phyloP scores from a whole-genome alignment of 2,329 filamentous ascomycete species.

The Cladosporium halotolerans region DNA sequence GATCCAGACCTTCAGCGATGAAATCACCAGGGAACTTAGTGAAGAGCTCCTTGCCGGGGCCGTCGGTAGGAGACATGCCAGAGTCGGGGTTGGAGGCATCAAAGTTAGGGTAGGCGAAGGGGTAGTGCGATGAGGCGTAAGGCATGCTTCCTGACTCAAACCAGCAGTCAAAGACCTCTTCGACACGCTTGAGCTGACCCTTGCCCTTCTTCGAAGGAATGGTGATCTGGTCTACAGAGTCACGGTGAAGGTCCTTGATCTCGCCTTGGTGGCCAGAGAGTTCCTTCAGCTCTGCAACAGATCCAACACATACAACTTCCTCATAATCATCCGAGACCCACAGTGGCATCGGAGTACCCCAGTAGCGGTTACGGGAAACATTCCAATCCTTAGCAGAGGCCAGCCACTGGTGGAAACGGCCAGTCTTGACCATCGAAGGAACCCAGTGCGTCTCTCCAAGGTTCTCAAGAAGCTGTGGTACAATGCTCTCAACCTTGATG shows the following conservation, averaged over 20 bases:
- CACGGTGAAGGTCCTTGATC: slow-evolving; percentile 78
- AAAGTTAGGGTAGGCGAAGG: slow-evolving; percentile 74
- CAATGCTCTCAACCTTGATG: slow-evolving; percentile 74
- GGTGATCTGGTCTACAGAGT: slow-evolving; percentile 89
- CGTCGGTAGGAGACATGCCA: slow-evolving; percentile 22
- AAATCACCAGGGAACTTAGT: slow-evolving; percentile 85
- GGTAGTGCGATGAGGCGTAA: slow-evolving; percentile 84
- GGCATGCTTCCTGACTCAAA: slow-evolving; percentile 96
- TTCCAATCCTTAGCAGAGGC: slow-evolving; percentile 91
- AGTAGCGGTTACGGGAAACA: slow-evolving; percentile 87
- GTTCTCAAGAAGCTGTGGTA: slow-evolving; percentile 84
- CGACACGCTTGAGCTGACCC: slow-evolving; percentile 69
- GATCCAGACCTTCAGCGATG: slow-evolving; percentile 87
- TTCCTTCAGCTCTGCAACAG: slow-evolving; percentile 73
- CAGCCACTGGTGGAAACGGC: slow-evolving; percentile 88
- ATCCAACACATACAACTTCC: slow-evolving; percentile 80
- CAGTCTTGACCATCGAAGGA: slow-evolving; percentile 82
- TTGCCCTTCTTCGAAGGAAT: slow-evolving; percentile 88
- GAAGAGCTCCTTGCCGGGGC: slow-evolving; percentile 54
- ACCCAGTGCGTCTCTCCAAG: slow-evolving; percentile 91
- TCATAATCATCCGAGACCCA: slow-evolving; percentile 89
- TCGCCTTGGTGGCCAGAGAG: slow-evolving; percentile 82
- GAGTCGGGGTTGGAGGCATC: slow-evolving; percentile 25
- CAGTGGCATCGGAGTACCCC: slow-evolving; percentile 86
- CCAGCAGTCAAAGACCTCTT: slow-evolving; percentile 95